Percentiles rank a stretch among this genome's conserved stretches.
Evolutionary conservation across 257 asterid genomes (phyloP).

Genomic region (Datura wrightii): DNA sequence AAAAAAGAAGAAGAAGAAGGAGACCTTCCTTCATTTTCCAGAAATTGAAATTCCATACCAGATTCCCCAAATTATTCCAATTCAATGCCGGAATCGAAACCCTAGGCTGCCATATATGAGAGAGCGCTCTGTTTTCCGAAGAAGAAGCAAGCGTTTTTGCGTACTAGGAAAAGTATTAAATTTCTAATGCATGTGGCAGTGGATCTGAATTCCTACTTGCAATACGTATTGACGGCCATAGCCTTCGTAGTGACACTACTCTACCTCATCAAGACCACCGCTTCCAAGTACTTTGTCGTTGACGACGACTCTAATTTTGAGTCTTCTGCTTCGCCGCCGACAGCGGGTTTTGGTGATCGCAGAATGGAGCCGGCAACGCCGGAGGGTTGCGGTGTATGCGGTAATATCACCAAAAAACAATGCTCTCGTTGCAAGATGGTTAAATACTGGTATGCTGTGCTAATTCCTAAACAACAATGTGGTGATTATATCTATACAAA

Average conservation of each 20-base stretch:
- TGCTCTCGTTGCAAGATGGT: slow-evolving; percentile 86
- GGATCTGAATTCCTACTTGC: slow-evolving; percentile 78
- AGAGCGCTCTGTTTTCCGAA: not conserved
- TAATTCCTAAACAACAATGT: not conserved
- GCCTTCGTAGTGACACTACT: slow-evolving; percentile 55
- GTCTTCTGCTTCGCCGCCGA: slow-evolving; percentile 37
- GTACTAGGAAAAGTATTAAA: slow-evolving; percentile 13
- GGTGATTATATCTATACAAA: not conserved
- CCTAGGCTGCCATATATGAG: slow-evolving; percentile 25
- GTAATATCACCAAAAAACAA: slow-evolving; percentile 49
- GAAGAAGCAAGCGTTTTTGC: not conserved
- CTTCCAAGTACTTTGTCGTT: slow-evolving; percentile 76
- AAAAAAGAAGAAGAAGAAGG: no score
- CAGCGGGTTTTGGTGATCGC: slow-evolving; percentile 12
- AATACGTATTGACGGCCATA: slow-evolving; percentile 70
- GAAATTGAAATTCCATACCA: slow-evolving; percentile 15
- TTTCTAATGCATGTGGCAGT: slow-evolving; percentile 71
- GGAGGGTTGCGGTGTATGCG: slow-evolving; percentile 71
- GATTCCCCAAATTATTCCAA: slow-evolving; percentile 29
- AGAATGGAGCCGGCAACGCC: slow-evolving; percentile 37
- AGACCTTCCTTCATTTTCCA: not conserved
- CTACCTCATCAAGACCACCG: slow-evolving; percentile 68
- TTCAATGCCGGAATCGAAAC: slow-evolving; percentile 31
- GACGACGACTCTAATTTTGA: slow-evolving; percentile 53
- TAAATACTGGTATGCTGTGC: slow-evolving; percentile 65